These are phyloP conservation scores for Stromatinia cepivora DNA, from an alignment of 2,329 filamentous ascomycete genomes.

Conservation along the genomic window DNA sequence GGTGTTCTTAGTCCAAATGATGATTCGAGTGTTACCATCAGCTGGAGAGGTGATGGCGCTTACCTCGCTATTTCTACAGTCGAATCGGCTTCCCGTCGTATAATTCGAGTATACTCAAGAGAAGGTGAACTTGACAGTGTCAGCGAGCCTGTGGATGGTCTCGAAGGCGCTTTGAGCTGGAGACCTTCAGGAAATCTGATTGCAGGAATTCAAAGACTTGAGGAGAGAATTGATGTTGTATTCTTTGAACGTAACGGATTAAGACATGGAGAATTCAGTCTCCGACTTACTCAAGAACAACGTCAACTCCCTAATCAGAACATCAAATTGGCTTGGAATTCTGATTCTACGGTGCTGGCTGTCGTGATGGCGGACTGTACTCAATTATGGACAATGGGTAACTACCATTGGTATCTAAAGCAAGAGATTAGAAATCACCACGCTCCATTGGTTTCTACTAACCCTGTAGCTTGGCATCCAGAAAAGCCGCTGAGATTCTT, in stretches of 20 bases:
- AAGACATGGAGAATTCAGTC: conserved; percentile 89
- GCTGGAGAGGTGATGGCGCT: conserved; percentile 92
- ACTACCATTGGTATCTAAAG: conserved; percentile 98
- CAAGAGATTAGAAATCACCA: conserved; percentile 66
- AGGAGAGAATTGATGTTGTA: conserved; percentile 72
- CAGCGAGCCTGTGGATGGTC: conserved; percentile 88
- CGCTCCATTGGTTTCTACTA: conserved; percentile 41
- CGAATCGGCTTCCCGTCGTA: conserved; percentile 67
- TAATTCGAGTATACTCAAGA: conserved; percentile 86
- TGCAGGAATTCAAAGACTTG: conserved; percentile 75
- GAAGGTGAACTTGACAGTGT: conserved; percentile 90
- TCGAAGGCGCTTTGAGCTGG: conserved; percentile 90
- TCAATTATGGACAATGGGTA: conserved; percentile 96
- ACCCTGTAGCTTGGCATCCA: conserved; percentile 68
- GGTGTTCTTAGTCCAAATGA: conserved; percentile 75
- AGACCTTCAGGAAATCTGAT: conserved; percentile 87
- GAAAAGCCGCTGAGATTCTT: conserved; percentile 75
- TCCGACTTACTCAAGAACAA: conserved; percentile 65
- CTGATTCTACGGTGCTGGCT: conserved; percentile 86
- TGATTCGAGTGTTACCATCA: conserved; percentile 70
- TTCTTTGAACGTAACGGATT: conserved; percentile 99
- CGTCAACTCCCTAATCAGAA: conserved; percentile 54
- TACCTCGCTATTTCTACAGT: conserved; percentile 84
- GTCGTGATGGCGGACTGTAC: conserved; percentile 71
- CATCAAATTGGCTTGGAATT: conserved; percentile 80